Evolutionary conservation across 2,329 filamentous ascomycete genomes (phyloP).

Genomic region (Xylariales sp.): DNA sequence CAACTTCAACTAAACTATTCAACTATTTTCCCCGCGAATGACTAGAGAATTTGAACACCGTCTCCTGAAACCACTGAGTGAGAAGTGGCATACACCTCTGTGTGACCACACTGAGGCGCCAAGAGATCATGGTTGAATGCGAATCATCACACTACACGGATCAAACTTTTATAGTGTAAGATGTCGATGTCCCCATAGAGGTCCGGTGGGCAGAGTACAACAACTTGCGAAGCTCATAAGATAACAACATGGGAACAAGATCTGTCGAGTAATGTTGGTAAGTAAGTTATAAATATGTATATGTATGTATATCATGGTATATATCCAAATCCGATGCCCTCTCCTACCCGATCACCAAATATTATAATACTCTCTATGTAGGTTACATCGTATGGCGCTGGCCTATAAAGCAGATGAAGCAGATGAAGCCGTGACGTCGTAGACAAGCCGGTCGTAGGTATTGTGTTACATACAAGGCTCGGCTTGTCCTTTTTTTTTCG

Average conservation of each 20-base stretch:
- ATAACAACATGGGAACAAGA: neutral
- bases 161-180: too few species aligned
- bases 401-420: slow-evolving; percentile 33
- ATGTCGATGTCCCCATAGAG: neutral
- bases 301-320: slow-evolving; percentile 31
- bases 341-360: slow-evolving; percentile 27
- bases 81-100: too few species aligned
- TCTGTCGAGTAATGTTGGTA: neutral
- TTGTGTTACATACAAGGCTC: slow-evolving; percentile 24
- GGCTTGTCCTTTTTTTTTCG: slow-evolving; percentile 29
- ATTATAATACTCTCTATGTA: slow-evolving; percentile 37
- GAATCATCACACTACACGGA: neutral
- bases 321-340: slow-evolving; percentile 31
- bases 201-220: neutral
- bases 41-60: too few species aligned
- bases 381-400: slow-evolving; percentile 29
- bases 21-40: too few species aligned
- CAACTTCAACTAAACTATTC: neutral
- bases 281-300: neutral
- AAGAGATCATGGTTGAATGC: neutral
- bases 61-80: too few species aligned
- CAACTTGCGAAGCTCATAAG: neutral
- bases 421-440: slow-evolving; percentile 37
- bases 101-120: too few species aligned
- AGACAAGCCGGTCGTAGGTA: slow-evolving; percentile 32